Evolutionary conservation across 208 protist species (phyloP).

Genomic region (Crithidia sp.): DNA sequence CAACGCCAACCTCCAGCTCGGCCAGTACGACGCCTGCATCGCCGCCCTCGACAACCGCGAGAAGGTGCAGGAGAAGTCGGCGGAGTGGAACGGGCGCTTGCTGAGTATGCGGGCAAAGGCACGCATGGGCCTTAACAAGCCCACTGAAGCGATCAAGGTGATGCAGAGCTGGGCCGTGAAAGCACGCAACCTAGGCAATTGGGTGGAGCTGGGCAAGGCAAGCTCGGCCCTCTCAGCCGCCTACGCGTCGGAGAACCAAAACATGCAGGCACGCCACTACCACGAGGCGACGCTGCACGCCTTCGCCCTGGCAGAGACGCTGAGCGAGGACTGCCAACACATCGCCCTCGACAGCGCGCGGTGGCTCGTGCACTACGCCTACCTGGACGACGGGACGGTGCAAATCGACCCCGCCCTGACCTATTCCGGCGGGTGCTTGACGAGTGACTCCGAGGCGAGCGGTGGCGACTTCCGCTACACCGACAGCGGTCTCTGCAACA

Average conservation of each 20-base stretch:
- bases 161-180: conserved; percentile 74
- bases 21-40: conserved; percentile 81
- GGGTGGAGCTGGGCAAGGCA: conserved; percentile 74
- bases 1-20: conserved; percentile 82
- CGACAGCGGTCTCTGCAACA: conserved; percentile 57
- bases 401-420: conserved; percentile 40
- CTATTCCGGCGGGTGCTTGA: conserved; percentile 16
- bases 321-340: conserved; percentile 44
- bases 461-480: conserved; percentile 24
- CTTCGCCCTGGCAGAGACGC: conserved; percentile 39
- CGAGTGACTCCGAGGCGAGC: conserved; percentile 31
- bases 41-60: conserved; percentile 75
- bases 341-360: conserved; percentile 70
- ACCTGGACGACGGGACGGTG: conserved; percentile 76
- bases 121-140: conserved; percentile 67
- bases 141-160: conserved; percentile 74
- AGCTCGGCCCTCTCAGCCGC: conserved; percentile 66
- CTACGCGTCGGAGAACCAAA: conserved; percentile 56
- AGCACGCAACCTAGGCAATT: conserved; percentile 63
- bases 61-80: conserved; percentile 82
- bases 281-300: conserved; percentile 66
- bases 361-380: conserved; percentile 87
- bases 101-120: conserved; percentile 79
- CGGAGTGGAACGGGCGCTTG: conserved; percentile 65
- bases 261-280: conserved; percentile 65